Base-by-base conservation (phyloP, 2,329 filamentous ascomycete species). In the Stemphylium vesicarium region DNA sequence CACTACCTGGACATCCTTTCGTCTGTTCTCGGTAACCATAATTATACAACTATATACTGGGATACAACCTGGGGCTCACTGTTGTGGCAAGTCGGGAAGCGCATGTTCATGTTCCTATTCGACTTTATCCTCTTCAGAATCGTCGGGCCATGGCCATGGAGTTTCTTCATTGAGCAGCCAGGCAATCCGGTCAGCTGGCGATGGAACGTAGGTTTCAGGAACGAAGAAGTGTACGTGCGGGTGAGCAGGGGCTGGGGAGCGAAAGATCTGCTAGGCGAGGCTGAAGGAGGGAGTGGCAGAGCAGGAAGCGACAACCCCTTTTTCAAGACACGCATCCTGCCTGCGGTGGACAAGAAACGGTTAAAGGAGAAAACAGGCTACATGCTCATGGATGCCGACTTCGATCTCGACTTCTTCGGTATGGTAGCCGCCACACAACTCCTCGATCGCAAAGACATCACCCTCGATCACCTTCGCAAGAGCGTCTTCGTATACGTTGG, bases 291-390 rank as follows among this genome's bases (percentile, higher is more conserved):
- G 18, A 65, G 60, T 20, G 66, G 66, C 9, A 82, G 83, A 57
- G 82, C 81, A 43, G 81, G 82, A 37, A 55, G 81, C 77, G 68
- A 85, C 77, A 75, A 79, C 49, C 75, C 78, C 5, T 81, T 86
- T 48, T 83, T 91, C 64, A 81, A 87, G 63, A 80, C 81, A 11
- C 82, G 85, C 54, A 77, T 96, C 40, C 75, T 87, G 58, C 82
- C 85, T 2, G 93, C 91, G 2, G 88, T 93, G 4, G 83, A 88
- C 13, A 84, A 86, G 18, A 77, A 85, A 66, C 81, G 87, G 47
- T 80, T 94, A 66, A 80, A 83, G 64, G 82, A 86, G 64, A 96
- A 96, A 82, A 96, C 92, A 26, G 92, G 92, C 16, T 96, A 96
- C 71, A 77, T 96, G 60, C 87, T 95, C 63, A 90, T 96, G 81